Base-by-base conservation (phyloP, 129 eudicot genomes). In the Glebionis coronaria region DNA sequence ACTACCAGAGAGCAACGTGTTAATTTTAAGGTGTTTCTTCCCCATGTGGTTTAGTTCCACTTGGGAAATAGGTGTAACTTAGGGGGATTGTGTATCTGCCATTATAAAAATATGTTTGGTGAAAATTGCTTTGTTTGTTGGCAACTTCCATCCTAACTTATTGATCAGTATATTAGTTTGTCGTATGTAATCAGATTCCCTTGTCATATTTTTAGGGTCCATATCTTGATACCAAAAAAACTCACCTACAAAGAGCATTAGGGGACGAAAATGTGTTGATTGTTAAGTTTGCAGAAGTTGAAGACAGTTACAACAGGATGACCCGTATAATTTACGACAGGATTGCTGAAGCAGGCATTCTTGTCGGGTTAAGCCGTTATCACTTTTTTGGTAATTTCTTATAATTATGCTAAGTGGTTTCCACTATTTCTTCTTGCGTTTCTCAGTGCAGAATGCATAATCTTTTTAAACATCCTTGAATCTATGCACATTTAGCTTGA, bases 241-340 rank as follows among this genome's bases (percentile, higher is more conserved):
- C 84, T 61, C 94, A 82, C 74, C 70, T 89, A 4, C 96, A 89
- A 40, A 83, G 83, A 71, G 71, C 71, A 3, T 18, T 83, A 14
- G 96, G 96, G 56, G 96, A 89, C 53, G 90, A 83, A n/a, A 89
- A 85, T 52, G 76, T 89, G 7, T 59, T 89, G 67, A 83, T 81
- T 12, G 94, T 89, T 38, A 85, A 86, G 73, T 89, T 89, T 74
- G 67, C 56, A 27, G 73, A 78, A 21, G 28, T 27, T 28, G 28
- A 25, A 3, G 68, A 28, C 70, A 18, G 50, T 14, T 18, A 31
- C 14, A 44, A 71, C 57, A 61, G n/a, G 64, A 13, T 50, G 46
- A 15, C 53, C 12, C 44, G 21, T 46, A 54, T 57, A 40, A 57
- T 63, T 21, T 82, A 57, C 55, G 42, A 31, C 28, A 82, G 40